Conservation (phyloP, 2,329 filamentous ascomycete species). For the Calonectria pauciramosa region DNA sequence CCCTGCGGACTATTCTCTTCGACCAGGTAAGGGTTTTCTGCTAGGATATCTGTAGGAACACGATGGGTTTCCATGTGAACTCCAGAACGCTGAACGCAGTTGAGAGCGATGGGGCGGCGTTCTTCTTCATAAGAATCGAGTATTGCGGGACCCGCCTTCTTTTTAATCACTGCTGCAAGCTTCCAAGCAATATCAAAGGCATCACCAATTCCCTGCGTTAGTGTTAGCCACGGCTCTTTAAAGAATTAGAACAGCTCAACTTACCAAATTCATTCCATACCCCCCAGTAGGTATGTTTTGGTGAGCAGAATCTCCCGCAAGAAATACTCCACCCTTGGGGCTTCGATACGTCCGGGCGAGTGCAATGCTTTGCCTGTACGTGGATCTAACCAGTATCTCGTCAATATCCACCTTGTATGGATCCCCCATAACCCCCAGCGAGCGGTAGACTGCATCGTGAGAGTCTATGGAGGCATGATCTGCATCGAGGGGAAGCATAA, state of each 20-base stretch:
- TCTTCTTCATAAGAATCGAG: slow-evolving; percentile 44
- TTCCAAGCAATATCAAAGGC: slow-evolving; percentile 54
- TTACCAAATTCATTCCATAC: slow-evolving; percentile 52
- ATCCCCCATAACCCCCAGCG: background rate
- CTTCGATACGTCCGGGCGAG: slow-evolving; percentile 38
- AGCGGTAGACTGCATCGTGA: slow-evolving; percentile 7
- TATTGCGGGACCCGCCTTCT: slow-evolving; percentile 21
- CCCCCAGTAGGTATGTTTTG: slow-evolving; percentile 52
- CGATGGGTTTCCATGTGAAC: slow-evolving; percentile 18
- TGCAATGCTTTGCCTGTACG: slow-evolving; percentile 37
- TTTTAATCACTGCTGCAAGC: slow-evolving; percentile 43
- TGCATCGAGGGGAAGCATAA: background rate
- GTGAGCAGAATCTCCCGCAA: slow-evolving; percentile 54
- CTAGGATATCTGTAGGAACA: background rate
- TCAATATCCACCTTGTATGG: slow-evolving; percentile 33
- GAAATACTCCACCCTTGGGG: slow-evolving; percentile 50
- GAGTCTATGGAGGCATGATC: background rate
- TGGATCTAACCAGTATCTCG: slow-evolving; percentile 37
- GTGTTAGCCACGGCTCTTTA: background rate
- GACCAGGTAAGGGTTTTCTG: background rate
- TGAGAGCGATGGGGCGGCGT: slow-evolving; percentile 31
- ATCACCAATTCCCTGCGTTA: slow-evolving; percentile 47
- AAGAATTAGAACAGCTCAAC: background rate
- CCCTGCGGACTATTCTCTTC: background rate
- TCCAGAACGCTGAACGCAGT: slow-evolving; percentile 32